A percentile compares a stretch with the other conserved stretches of the same genome.
These are phyloP conservation scores for Hansenula lynferdii DNA, from an alignment of 1,139 yeast species.

Conservation along the genomic window DNA sequence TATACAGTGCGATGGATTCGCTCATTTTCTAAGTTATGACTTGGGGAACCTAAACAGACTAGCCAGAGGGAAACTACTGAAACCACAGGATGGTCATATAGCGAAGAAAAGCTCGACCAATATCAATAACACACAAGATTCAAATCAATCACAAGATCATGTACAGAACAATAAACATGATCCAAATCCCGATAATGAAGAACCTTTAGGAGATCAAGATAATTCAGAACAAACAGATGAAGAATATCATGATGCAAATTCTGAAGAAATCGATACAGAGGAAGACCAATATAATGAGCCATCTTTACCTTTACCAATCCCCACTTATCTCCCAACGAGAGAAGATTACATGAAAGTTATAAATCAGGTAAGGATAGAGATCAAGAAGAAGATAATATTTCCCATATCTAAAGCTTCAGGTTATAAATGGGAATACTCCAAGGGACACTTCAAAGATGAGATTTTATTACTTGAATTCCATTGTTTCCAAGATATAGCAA, in stretches of 20 bases:
- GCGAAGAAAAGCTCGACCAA: too few relatives aligned
- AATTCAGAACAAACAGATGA: background rate
- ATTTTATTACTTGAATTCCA: conserved; percentile 17
- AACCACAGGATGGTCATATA: too few relatives aligned
- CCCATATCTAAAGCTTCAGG: conserved; percentile 19
- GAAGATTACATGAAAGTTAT: conserved; percentile 2
- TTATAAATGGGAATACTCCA: conserved; percentile 20
- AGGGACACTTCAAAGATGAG: conserved; percentile 15
- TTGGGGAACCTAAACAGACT: conserved; percentile 1
- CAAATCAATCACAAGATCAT: too few relatives aligned
- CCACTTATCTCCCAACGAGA: conserved; percentile 1
- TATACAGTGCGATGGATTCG: conserved; percentile 3
- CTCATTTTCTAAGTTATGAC: conserved; percentile 1
- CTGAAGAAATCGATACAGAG: background rate
- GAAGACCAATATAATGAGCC: background rate
- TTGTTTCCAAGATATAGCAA: conserved; percentile 18
- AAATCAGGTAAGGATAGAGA: conserved; percentile 16
- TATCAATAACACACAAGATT: too few relatives aligned
- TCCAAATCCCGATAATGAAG: too few relatives aligned
- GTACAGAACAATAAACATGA: too few relatives aligned
- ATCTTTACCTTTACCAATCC: background rate
- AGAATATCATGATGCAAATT: background rate
- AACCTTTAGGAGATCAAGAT: too few relatives aligned
- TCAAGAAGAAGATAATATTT: conserved; percentile 12
- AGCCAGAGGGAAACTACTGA: background rate